Evolutionary conservation across 1,139 yeast species (phyloP), one percentile per base, ranked within the genome.

Genomic region (Yamadazyma dendronema): DNA sequence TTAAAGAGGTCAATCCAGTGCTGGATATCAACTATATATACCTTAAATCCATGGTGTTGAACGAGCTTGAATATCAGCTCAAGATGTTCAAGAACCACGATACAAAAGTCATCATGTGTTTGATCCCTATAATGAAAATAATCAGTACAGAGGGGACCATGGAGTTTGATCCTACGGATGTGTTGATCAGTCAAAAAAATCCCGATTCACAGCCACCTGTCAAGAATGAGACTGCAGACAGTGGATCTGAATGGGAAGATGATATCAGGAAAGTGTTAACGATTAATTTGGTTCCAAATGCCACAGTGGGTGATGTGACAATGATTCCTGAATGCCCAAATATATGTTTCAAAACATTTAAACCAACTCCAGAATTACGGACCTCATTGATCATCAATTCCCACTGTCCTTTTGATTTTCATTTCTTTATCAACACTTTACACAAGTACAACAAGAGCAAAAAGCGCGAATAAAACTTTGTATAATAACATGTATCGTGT

Each of bases 21-120:
- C 41, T 37, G 40, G 29, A 33, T 29, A 31, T 37, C 4, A 26
- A 17, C 4, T 22, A 10, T 8, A 12, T 17, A 16, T 26, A 31
- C 27, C 24, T 40, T 23, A 35, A 21, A 13, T 46, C 52, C 16
- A 48, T 61, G 9, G 51, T 64, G 13, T 37, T 54, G 15, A 53
- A 46, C 30, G 67, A 61, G 37, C 46, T 61, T 23, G 43, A 48
- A 26, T 38, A 56, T 11, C 52, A 60, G 39, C 47, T 52, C 4
- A 49, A 48, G 19, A 38, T 48, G 14, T 48, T 51, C 34, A 41
- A 42, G n/a, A 39, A 50, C 13, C n/a, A 27, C 13, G 42, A 39
- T 17, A 22, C 31, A 19, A 52, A 49, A 10, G 30, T 48, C 17
- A 42, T 57, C 14, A 42, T 45, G 27, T 28, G 36, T 4, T 29